phyloP scores from a whole-genome alignment of 1,284 basidiomycete genomes.

The Paramarasmius palmivorus region DNA sequence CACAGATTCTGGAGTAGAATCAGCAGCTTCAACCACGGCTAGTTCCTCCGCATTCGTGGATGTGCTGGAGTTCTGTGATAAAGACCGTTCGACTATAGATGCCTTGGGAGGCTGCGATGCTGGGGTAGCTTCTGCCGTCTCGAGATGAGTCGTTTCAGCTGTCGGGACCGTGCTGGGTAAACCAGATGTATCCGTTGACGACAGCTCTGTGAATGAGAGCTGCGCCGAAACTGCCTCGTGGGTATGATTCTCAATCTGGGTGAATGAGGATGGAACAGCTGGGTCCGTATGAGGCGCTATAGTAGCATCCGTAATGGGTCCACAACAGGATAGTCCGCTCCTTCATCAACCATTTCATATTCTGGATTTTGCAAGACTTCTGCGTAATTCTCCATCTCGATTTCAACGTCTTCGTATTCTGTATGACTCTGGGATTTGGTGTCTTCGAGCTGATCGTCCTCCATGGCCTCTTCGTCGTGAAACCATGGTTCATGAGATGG shows the following conservation, averaged over 20 bases:
- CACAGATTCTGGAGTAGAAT: too few species aligned
- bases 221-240: too few species aligned
- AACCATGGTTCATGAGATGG: slow-evolving; percentile 55
- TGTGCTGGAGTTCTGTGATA: not conserved
- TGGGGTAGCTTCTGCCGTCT: not conserved
- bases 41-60: not conserved
- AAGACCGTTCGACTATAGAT: not conserved
- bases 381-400: slow-evolving; percentile 71
- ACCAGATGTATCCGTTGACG: too few species aligned
- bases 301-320: slow-evolving; percentile 16
- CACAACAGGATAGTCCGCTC: slow-evolving; percentile 28
- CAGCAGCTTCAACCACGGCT: too few species aligned
- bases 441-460: slow-evolving; percentile 38
- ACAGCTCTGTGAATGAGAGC: too few species aligned
- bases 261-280: not conserved
- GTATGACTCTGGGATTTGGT: slow-evolving; percentile 24
- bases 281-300: slow-evolving; percentile 10
- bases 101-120: too few species aligned
- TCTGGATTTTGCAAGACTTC: slow-evolving; percentile 46
- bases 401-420: slow-evolving; percentile 53
- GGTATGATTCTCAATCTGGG: too few species aligned
- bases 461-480: slow-evolving; percentile 60
- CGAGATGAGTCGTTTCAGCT: too few species aligned
- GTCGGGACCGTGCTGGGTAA: too few species aligned
- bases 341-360: slow-evolving; percentile 72